These are phyloP conservation scores for Bipolaris victoriae DNA, from an alignment of 2,329 filamentous ascomycete species.

Conservation along the genomic window DNA sequence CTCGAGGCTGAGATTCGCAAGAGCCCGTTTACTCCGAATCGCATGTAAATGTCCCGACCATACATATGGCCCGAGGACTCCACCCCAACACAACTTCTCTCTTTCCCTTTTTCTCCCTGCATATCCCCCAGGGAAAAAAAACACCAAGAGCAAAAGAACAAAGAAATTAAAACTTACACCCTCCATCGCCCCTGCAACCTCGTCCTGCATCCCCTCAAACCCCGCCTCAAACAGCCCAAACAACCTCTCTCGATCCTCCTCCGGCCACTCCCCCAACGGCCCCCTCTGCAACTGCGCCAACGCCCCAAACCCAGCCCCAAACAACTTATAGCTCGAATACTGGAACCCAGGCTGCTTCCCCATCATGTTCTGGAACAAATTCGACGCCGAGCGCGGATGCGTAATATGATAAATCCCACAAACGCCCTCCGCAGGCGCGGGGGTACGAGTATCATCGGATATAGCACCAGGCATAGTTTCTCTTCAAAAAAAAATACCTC, in stretches of 20 bases:
- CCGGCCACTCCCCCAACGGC: constrained; percentile 15
- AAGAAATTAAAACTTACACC: constrained; percentile 20
- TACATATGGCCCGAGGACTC: neutral
- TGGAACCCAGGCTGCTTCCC: constrained; percentile 24
- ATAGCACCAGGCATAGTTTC: constrained; percentile 15
- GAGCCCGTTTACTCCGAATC: no score
- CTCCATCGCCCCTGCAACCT: constrained; percentile 19
- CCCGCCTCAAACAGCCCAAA: constrained; percentile 12
- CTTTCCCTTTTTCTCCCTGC: neutral
- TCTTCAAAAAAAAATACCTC: no score
- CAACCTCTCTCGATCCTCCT: constrained; percentile 11
- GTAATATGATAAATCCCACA: constrained; percentile 25
- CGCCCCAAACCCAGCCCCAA: constrained; percentile 13
- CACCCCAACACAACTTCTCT: neutral
- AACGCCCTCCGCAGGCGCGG: no score
- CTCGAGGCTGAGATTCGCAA: neutral
- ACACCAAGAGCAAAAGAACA: no score
- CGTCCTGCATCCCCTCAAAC: constrained; percentile 20
- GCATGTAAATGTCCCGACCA: no score
- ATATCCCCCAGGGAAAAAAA: neutral
- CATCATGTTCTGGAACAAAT: constrained; percentile 30
- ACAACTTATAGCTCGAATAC: constrained; percentile 23
- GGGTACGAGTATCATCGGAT: neutral
- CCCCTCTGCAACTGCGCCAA: constrained; percentile 13
- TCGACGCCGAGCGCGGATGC: constrained; percentile 26